Percentiles rank a stretch among this genome's conserved stretches.
Evolutionary conservation across 139 green algal genomes (phyloP).

Genomic region (Chlorella sorokiniana): DNA sequence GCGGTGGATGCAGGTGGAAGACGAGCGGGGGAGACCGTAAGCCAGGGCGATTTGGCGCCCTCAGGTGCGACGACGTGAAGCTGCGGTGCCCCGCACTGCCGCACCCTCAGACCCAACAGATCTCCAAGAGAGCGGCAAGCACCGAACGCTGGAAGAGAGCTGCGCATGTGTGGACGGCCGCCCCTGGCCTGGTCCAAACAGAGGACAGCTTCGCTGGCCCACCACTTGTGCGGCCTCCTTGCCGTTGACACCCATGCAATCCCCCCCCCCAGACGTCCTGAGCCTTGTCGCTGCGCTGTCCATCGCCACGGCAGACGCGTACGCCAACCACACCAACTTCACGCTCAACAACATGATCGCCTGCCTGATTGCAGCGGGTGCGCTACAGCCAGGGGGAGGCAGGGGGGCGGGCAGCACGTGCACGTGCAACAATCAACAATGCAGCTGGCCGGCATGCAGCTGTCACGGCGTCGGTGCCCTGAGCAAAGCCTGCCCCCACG

Average conservation of each 20-base stretch:
- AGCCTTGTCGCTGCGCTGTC: constrained; percentile 43
- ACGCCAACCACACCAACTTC: constrained; percentile 70
- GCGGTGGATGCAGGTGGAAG: constrained; percentile 38
- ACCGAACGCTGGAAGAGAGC: background rate
- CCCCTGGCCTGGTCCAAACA: too few species aligned
- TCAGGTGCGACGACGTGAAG: constrained; percentile 22
- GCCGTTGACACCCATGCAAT: background rate
- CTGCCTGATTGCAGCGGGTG: constrained; percentile 49
- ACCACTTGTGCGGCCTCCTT: background rate
- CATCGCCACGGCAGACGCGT: constrained; percentile 53
- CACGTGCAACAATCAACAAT: background rate
- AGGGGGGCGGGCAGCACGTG: background rate
- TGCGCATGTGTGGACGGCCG: background rate
- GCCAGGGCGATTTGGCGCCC: constrained; percentile 28
- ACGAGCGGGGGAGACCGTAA: constrained; percentile 55
- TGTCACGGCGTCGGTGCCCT: background rate
- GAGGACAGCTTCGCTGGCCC: too few species aligned
- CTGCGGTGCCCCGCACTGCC: background rate
- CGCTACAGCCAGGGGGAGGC: background rate
- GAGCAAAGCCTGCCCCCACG: background rate
- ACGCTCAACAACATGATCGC: constrained; percentile 81
- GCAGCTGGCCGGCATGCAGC: background rate
- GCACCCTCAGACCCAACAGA: background rate
- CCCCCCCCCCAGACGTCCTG: constrained; percentile 43
- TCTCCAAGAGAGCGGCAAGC: too few species aligned